Evolutionary conservation across 441 rosid species (phyloP).

Genomic region (Gossypium gossypioides): DNA sequence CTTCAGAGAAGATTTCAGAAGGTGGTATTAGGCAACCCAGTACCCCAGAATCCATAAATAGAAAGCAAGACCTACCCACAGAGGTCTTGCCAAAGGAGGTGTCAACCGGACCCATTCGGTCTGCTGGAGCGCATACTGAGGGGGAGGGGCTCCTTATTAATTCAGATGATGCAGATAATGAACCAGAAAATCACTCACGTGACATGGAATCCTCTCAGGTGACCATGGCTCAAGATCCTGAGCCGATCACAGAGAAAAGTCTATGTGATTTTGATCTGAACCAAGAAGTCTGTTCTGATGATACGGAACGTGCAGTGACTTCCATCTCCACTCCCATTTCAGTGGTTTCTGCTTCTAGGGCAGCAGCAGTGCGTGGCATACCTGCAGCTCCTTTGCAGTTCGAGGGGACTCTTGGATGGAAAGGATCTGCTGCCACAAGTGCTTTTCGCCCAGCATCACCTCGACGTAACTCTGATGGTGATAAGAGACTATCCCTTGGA

Average conservation of each 20-base stretch:
- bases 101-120: slow-evolving; percentile 34
- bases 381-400: slow-evolving; percentile 60
- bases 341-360: slow-evolving; percentile 57
- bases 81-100: slow-evolving; percentile 31
- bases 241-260: slow-evolving; percentile 40
- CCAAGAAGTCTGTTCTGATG: slow-evolving; percentile 69
- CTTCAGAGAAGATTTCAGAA: slow-evolving; percentile 45
- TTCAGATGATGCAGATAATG: slow-evolving; percentile 29
- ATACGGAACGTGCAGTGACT: slow-evolving; percentile 43
- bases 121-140: slow-evolving; percentile 27
- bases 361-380: slow-evolving; percentile 42
- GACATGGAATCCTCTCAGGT: slow-evolving; percentile 53
- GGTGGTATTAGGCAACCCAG: slow-evolving; percentile 36
- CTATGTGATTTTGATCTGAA: slow-evolving; percentile 73
- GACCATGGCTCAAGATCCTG: slow-evolving; percentile 51
- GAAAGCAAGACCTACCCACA: slow-evolving; percentile 20
- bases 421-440: slow-evolving; percentile 69
- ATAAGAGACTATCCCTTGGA: slow-evolving; percentile 27
- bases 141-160: slow-evolving; percentile 26
- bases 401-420: slow-evolving; percentile 67
- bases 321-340: slow-evolving; percentile 40
- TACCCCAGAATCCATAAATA: slow-evolving; percentile 42
- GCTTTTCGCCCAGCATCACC: slow-evolving; percentile 68
- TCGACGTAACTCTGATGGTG: slow-evolving; percentile 39
- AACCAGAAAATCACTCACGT: slow-evolving; percentile 32